Evolutionary conservation across 768 basidiomycete species (phyloP), one percentile per base, ranked within the genome.

Genomic region (Termitomyces sp.): DNA sequence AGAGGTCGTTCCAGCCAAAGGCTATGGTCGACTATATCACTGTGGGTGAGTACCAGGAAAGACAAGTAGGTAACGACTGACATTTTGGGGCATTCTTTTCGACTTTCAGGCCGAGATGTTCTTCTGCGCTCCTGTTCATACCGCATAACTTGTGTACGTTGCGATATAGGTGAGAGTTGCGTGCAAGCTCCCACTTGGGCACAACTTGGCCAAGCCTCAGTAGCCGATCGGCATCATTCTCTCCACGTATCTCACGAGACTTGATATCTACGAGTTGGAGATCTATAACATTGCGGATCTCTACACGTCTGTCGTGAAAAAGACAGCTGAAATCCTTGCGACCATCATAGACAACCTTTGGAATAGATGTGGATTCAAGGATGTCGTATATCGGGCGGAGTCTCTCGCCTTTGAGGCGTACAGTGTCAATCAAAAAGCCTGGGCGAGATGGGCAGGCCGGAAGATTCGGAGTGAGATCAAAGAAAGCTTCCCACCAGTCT

Each of bases 251-350:
- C 29, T 15, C 46, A 9, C 63, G 63, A 0, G 63, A 64, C 40
- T 58, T 48, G 50, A 64, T 32, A 29, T 64, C 63, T 4, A 38
- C 59, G 15, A 64, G 59, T 31, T 64, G 63, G 1, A 64, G 56
- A 42, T 64, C 63, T 4, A 64, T 14, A 17, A 60, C 56, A 47
- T 57, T 57, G 8, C 17, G 20, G 15, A 64, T 31, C 42, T 38
- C 20, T 17, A 64, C 60, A 1, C 9, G 29, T 29, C 57, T 9
- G 47, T 64, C 56, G 5, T 64, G 59, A 5, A 43, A 60, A 8
- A 64, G 63, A 47, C 59, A 64, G 51, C 59, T 64, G 20, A 42
- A 64, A 49, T 64, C 63, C 42, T 52, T 64, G 31, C 63, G 55
- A 29, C 60, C 63, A 29, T 64, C 63, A 48, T 53, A 64, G 3